Conservation (phyloP, 140 eudicot genomes). For the Bidens hawaiensis region DNA sequence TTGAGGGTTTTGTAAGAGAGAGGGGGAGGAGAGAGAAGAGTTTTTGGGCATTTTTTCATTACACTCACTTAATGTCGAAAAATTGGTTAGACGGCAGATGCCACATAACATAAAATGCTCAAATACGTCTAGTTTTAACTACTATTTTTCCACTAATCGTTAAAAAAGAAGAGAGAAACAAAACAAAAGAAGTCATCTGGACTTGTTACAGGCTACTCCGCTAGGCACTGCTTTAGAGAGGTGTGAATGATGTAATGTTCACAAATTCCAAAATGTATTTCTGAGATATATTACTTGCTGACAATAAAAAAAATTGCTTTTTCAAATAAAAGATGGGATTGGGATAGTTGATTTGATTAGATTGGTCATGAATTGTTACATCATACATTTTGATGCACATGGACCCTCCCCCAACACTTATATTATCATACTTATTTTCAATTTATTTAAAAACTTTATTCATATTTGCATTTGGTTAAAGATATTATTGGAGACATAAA, state of each 20-base stretch:
- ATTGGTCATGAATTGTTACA: constrained; percentile 34
- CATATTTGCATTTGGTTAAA: not conserved
- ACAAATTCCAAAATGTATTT: constrained; percentile 29
- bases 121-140: too few species aligned
- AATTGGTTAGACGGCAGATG: too few species aligned
- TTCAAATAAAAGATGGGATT: not conserved
- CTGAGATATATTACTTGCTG: constrained; percentile 19
- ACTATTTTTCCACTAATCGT: too few species aligned
- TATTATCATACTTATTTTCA: not conserved
- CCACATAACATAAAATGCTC: too few species aligned
- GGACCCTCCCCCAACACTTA: constrained; percentile 13
- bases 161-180: too few species aligned
- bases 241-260: constrained; percentile 19
- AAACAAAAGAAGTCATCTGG: not conserved
- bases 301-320: constrained; percentile 19
- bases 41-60: too few species aligned
- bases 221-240: not conserved
- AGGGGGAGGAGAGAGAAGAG: too few species aligned
- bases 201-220: not conserved
- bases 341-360: constrained; percentile 30
- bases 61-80: too few species aligned
- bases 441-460: not conserved
- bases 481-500: too few species aligned
- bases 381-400: constrained; percentile 28
- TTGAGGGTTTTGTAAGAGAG: too few species aligned